Evolutionary conservation across 164 flowering plant species (phyloP).

Genomic region (Dillenia suffruticosa): DNA sequence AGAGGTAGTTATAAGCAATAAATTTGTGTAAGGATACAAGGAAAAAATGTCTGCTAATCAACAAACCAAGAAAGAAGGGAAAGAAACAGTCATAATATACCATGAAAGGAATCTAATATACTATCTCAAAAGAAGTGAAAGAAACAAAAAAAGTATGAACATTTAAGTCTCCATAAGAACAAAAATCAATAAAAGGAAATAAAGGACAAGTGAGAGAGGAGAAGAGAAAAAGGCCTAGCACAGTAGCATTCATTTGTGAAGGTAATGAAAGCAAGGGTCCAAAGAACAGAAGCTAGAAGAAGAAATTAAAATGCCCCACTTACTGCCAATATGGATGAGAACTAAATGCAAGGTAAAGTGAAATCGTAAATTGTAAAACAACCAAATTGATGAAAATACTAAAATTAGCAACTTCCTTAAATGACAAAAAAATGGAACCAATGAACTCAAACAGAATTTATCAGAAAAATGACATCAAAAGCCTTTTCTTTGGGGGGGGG

Average conservation of each 20-base stretch:
- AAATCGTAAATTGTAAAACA: too few species aligned
- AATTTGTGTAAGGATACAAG: constrained; percentile 23
- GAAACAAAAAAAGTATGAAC: constrained; percentile 16
- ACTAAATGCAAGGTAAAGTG: too few species aligned
- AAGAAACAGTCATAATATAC: constrained; percentile 16
- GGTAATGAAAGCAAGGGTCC: constrained; percentile 8
- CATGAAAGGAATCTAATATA: constrained; percentile 18
- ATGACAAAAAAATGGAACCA: too few species aligned
- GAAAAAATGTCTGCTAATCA: constrained; percentile 15
- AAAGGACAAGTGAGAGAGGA: background rate
- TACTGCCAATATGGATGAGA: too few species aligned
- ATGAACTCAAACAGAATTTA: too few species aligned
- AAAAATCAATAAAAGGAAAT: constrained; percentile 19
- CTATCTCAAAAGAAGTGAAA: constrained; percentile 20
- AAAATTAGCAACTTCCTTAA: too few species aligned
- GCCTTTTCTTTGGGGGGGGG: too few species aligned
- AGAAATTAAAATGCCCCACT: too few species aligned
- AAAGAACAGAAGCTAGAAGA: background rate
- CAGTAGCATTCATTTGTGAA: constrained; percentile 11
- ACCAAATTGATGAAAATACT: too few species aligned
- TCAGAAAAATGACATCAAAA: too few species aligned
- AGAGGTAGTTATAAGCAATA: constrained; percentile 39
- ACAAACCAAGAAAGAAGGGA: constrained; percentile 19
- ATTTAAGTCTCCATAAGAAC: constrained; percentile 11
- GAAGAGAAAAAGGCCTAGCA: constrained; percentile 6